Base-by-base conservation (phyloP, 345 rosid species). In the Moricandia moricandioides region DNA sequence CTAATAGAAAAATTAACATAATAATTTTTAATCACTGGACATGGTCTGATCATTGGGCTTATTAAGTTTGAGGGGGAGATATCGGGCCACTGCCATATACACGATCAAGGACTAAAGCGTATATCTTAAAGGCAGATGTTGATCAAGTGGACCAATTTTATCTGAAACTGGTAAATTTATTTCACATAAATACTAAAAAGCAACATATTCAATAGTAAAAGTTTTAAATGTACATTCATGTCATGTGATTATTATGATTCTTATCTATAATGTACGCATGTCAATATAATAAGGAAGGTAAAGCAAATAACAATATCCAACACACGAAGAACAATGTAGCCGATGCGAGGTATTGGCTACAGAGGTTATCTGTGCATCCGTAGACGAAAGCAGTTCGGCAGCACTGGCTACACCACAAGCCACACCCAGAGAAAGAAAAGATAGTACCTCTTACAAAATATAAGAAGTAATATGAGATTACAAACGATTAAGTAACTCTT, bases 311-410 rank as follows among this genome's bases (percentile, higher is more conserved):
- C 1, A 91, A 77, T 73, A 88, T 81, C 86, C 88, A 91, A 68
- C 90, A 83, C 82, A 87, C 64, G 86, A 91, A 87, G 2, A 88
- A 87, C 80, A 86, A 84, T 1, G 86, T 82, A 2, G 93, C 89
- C 8, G 88, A 86, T 33, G 86, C 12, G 68, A 83, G 92, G 85
- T 82, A 85, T 59, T 88, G 82, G n/a, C 67, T 75, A 69, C 93
- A 88, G 40, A 79, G 21, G 71, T 77, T 80, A 16, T 66, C 2
- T 76, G 29, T 27, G n/a, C 26, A n/a, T 74, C 80, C 0, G 33
- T 43, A 21, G 82, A 76, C n/a, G 70, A 21, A 64, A 91, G 72
- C 3, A 84, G 51, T 55, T 65, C 82, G 3, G 88, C 71, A 6
- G 86, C 89, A 33, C 89, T 82, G 2, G 88, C 90, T 21, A 88